Evolutionary conservation across 305 asterid species (phyloP).

Genomic region (Petunia hybrid): DNA sequence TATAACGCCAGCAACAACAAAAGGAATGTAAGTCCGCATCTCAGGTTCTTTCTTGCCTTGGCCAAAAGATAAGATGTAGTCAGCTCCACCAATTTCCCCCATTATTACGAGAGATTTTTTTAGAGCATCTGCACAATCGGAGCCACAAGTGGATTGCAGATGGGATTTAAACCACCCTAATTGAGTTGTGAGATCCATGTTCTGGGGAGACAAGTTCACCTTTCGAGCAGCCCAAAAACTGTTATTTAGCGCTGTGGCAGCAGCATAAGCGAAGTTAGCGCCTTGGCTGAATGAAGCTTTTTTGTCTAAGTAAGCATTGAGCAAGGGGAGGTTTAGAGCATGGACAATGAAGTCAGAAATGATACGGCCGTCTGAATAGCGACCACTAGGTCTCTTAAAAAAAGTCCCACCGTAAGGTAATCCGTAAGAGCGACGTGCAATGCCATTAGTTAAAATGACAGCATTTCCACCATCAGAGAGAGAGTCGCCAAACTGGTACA

Average conservation of each 20-base stretch:
- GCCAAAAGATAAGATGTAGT: not conserved
- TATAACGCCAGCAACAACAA: conserved; percentile 29
- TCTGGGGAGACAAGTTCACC: not conserved
- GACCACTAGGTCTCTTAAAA: conserved; percentile 73
- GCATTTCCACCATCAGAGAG: conserved; percentile 77
- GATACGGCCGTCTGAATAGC: conserved; percentile 76
- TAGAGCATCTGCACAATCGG: not conserved
- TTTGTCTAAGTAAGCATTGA: conserved; percentile 57
- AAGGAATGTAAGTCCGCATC: conserved; percentile 25
- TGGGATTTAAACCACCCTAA: conserved; percentile 37
- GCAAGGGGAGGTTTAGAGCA: conserved; percentile 54
- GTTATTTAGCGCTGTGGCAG: conserved; percentile 61
- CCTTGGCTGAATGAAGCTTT: conserved; percentile 45
- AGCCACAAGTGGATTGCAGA: not conserved
- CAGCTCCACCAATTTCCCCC: conserved; percentile 42
- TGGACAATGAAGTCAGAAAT: conserved; percentile 63
- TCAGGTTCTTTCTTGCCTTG: conserved; percentile 24
- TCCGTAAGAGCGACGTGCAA: conserved; percentile 55
- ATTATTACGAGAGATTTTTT: conserved; percentile 30
- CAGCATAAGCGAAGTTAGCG: conserved; percentile 73
- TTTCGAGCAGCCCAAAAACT: conserved; percentile 32
- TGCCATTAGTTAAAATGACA: conserved; percentile 37
- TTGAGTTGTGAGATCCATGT: conserved; percentile 28
- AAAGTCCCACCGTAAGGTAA: conserved; percentile 71
- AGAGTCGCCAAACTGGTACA: conserved; percentile 64